A percentile compares a stretch with the other conserved stretches of the same genome.
Conservation (phyloP, 2,329 filamentous ascomycete species). For the Penicillium sp. region DNA sequence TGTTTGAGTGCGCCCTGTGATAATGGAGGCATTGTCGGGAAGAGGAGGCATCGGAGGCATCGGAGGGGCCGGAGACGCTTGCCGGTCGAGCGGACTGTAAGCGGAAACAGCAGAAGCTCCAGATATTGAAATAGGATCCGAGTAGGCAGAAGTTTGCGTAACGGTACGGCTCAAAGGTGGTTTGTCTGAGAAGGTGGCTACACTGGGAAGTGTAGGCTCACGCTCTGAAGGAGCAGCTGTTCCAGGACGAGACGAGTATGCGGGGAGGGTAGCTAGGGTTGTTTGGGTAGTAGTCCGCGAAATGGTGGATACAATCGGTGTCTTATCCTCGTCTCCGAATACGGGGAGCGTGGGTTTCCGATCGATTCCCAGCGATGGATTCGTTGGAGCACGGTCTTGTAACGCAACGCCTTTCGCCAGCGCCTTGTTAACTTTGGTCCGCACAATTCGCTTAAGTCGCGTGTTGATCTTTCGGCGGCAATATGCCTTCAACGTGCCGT, state of each 20-base stretch:
- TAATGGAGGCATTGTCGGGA: slow-evolving; percentile 30
- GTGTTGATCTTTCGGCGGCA: slow-evolving; percentile 92
- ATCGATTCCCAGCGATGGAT: slow-evolving; percentile 36
- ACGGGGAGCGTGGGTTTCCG: slow-evolving; percentile 66
- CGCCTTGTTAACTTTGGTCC: slow-evolving; percentile 84
- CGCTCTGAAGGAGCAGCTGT: slow-evolving; percentile 50
- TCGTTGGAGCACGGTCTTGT: slow-evolving; percentile 58
- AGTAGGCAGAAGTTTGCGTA: slow-evolving; percentile 56
- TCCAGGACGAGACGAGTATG: slow-evolving; percentile 65
- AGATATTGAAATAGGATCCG: slow-evolving; percentile 56
- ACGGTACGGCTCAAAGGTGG: slow-evolving; percentile 47
- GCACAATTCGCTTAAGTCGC: slow-evolving; percentile 81
- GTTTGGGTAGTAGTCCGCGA: slow-evolving; percentile 59
- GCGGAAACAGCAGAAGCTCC: slow-evolving; percentile 36
- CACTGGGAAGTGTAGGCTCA: slow-evolving; percentile 47
- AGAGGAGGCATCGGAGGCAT: slow-evolving; percentile 41
- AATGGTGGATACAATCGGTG: slow-evolving; percentile 32
- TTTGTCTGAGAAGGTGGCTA: slow-evolving; percentile 47
- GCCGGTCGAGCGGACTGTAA: slow-evolving; percentile 42
- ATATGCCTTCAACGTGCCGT: slow-evolving; percentile 81
- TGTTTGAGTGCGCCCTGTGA: slow-evolving; percentile 29
- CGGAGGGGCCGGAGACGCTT: slow-evolving; percentile 34
- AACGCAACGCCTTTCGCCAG: slow-evolving; percentile 73
- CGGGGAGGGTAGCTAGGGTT: slow-evolving; percentile 69
- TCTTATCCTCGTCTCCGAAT: slow-evolving; percentile 54